Evolutionary conservation across 768 basidiomycete genomes (phyloP), one percentile per base, ranked within the genome.

Genomic region (Suillus hirtellus): DNA sequence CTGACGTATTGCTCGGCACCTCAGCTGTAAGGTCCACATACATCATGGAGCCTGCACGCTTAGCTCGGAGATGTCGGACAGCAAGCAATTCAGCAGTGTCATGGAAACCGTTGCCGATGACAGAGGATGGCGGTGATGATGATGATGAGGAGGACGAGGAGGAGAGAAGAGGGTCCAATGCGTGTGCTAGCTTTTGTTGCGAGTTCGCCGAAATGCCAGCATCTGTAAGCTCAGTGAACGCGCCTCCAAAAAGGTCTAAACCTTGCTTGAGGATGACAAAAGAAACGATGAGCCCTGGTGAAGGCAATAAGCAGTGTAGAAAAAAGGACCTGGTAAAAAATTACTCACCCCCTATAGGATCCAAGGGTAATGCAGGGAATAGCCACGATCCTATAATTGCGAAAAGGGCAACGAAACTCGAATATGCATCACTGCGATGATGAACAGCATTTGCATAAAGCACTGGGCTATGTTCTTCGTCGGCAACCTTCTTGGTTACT

Each of bases 381-480:
- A 87, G 81, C 80, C 92, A 92, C 11, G 89, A 93, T 14, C 96
- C 95, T 9, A 99, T 77, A 71, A 99, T 99, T 17, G 96, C 96
- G 53, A 90, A 84, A 61, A 99, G 85, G 12, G 96, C 95, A 60
- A 99, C 94, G 56, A 90, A 68, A 69, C 95, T 96, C 3, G 95
- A 95, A 71, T 95, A 94, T 7, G 94, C 95, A 74, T 99, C 97
- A 66, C 93, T 95, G n/a, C 97, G 86, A 77, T 99, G 97, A 74
- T 99, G 96, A 62, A 95, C 84, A 7, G 96, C 97, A 73, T 99
- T 99, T n/a, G 97, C 97, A 21, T 89, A 80, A 60, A 99, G 77
- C 0, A 99, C 97, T 4, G 93, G 92, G 70, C 91, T 93, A 69
- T 88, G 88, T 75, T 98, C 95, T 69, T 93, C 86, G 63, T 93